Evolutionary conservation across 164 flowering plant genomes (phyloP).

Genomic region (Hamamelis virginiana): DNA sequence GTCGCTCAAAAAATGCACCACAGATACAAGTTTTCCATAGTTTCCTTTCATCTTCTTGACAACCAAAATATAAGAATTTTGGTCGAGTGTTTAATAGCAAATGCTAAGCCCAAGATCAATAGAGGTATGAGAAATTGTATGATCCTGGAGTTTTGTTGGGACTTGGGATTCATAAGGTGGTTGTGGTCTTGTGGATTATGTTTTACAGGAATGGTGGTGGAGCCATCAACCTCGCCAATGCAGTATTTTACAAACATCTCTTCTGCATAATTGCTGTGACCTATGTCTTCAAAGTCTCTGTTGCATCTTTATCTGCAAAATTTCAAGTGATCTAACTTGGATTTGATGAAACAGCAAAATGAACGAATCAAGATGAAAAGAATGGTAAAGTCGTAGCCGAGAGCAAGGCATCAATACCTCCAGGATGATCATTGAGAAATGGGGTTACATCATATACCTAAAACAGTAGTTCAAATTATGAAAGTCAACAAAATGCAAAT

Average conservation of each 20-base stretch:
- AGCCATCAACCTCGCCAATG: conserved; percentile 34
- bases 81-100: conserved; percentile 18
- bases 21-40: too few species aligned
- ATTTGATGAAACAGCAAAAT: too few species aligned
- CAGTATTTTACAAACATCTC: conserved; percentile 32
- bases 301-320: conserved; percentile 41
- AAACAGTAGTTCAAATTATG: too few species aligned
- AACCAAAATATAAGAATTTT: too few species aligned
- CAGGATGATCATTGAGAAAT: conserved; percentile 56
- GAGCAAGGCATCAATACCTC: conserved; percentile 48
- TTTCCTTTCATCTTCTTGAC: too few species aligned
- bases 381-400: conserved; percentile 19
- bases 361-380: not conserved
- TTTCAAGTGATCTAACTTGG: not conserved
- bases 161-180: not conserved
- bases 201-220: conserved; percentile 24
- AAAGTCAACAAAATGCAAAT: too few species aligned
- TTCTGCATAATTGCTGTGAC: conserved; percentile 42
- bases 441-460: conserved; percentile 50
- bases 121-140: conserved; percentile 35
- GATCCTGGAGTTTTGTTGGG: conserved; percentile 14
- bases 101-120: conserved; percentile 33
- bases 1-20: too few species aligned
- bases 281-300: conserved; percentile 43
- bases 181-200: conserved; percentile 4